A percentile compares a stretch with the other conserved stretches of the same genome.
These are phyloP conservation scores for Calonectria crousiana DNA, from an alignment of 2,329 filamentous ascomycete genomes.

Conservation along the genomic window DNA sequence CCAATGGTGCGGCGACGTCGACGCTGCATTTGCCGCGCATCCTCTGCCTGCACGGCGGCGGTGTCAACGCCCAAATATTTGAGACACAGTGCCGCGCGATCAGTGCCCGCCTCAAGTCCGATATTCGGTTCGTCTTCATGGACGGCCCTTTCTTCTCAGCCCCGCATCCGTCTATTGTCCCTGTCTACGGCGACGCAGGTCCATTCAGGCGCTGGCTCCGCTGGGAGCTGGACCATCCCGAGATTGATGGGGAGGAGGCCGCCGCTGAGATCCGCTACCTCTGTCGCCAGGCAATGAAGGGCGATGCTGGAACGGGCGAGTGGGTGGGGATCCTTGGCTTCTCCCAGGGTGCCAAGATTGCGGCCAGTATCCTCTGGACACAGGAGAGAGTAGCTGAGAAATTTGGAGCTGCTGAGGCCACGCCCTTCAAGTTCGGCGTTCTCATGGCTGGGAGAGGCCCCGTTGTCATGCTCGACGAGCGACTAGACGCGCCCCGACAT, in stretches of 20 bases:
- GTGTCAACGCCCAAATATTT: conserved; percentile 79
- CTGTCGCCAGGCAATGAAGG: conserved; percentile 62
- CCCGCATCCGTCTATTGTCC: conserved; percentile 71
- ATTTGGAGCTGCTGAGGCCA: conserved; percentile 42
- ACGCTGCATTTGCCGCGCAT: conserved; percentile 68
- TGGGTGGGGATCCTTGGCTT: conserved; percentile 75
- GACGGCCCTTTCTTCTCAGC: conserved; percentile 75
- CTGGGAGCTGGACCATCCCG: conserved; percentile 69
- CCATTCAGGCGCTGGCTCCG: conserved; percentile 75
- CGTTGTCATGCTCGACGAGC: conserved; percentile 45
- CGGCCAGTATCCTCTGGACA: conserved; percentile 68
- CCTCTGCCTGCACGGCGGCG: conserved; percentile 85
- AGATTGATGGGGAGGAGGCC: conserved; percentile 60
- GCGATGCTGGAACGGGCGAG: conserved; percentile 66
- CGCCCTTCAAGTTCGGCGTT: conserved; percentile 51
- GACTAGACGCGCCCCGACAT: conserved; percentile 67
- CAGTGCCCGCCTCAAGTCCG: conserved; percentile 58
- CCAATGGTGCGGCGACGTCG: conserved; percentile 18
- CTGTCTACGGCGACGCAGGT: conserved; percentile 73
- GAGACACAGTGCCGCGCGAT: conserved; percentile 73
- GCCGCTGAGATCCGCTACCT: conserved; percentile 54
- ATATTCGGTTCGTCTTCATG: conserved; percentile 79
- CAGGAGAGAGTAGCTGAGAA: conserved; percentile 68
- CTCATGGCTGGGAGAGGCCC: conserved; percentile 52
- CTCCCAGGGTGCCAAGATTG: conserved; percentile 74